Conservation (phyloP, 192 early-diverging fungal species). For the Backusella tarrabulga region DNA sequence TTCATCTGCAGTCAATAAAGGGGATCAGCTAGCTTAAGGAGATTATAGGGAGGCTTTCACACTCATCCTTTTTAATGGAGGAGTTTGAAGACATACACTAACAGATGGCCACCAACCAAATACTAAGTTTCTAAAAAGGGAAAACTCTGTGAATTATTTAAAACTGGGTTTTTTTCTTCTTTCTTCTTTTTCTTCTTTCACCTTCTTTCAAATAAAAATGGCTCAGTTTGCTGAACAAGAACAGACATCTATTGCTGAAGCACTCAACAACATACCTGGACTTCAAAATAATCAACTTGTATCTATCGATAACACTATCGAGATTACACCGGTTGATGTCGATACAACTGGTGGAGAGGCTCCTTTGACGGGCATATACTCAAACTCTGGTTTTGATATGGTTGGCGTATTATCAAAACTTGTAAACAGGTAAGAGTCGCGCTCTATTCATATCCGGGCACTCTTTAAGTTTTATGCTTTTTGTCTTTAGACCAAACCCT, state of each 20-base stretch:
- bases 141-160: constrained; percentile 2
- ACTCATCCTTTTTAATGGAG: not conserved
- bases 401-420: constrained; percentile 34
- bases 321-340: not conserved
- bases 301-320: not conserved
- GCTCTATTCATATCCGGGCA: not conserved
- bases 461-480: not conserved
- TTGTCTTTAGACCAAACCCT: constrained; percentile 48
- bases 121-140: not conserved
- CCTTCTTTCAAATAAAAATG: not conserved
- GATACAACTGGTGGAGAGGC: not conserved
- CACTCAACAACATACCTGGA: not conserved
- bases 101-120: not conserved
- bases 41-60: not conserved
- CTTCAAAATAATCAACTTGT: constrained; percentile 3
- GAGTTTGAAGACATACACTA: not conserved
- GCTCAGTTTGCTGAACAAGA: not conserved
- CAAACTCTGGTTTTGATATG: constrained; percentile 51
- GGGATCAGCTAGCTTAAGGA: not conserved
- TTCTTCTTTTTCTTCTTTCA: not conserved
- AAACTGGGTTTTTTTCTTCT: not conserved
- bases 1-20: not conserved
- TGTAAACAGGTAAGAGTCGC: constrained; percentile 20
- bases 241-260: not conserved
- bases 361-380: constrained; percentile 41